phyloP scores from a whole-genome alignment of 176 grass and related monocot species.

The Microstegium vimineum region DNA sequence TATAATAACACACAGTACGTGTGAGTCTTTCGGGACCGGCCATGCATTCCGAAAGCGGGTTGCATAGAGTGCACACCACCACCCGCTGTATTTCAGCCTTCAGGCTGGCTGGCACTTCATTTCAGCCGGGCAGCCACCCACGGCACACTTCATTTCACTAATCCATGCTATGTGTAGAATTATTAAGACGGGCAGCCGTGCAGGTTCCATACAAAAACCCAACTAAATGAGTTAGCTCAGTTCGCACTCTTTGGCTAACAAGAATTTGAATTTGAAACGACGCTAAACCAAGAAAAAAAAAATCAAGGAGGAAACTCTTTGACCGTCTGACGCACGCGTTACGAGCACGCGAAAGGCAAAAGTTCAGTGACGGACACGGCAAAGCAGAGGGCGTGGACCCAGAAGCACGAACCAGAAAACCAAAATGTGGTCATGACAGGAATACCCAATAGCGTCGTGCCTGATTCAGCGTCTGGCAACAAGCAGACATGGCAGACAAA shows the following conservation, averaged over 20 bases:
- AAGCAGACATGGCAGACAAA: constrained; percentile 35
- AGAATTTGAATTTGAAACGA: neutral
- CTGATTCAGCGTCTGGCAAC: neutral
- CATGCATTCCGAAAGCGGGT: neutral
- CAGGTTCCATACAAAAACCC: neutral
- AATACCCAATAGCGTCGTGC: neutral
- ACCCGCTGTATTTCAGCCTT: neutral
- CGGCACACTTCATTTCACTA: neutral
- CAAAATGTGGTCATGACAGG: neutral
- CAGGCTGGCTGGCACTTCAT: neutral
- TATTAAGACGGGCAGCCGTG: neutral
- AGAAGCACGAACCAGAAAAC: no score
- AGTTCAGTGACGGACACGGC: neutral
- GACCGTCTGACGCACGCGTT: neutral
- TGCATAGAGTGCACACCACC: constrained; percentile 4
- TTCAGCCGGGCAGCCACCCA: no score
- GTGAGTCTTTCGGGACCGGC: constrained; percentile 11
- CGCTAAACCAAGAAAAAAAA: neutral
- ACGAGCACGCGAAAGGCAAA: neutral
- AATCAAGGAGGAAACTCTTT: neutral
- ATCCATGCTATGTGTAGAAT: neutral
- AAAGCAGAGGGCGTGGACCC: neutral
- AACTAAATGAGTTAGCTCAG: neutral
- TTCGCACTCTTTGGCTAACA: neutral
- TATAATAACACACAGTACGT: neutral